Conservation (phyloP, 345 rosid genomes). For the Rhizophora mangle region DNA sequence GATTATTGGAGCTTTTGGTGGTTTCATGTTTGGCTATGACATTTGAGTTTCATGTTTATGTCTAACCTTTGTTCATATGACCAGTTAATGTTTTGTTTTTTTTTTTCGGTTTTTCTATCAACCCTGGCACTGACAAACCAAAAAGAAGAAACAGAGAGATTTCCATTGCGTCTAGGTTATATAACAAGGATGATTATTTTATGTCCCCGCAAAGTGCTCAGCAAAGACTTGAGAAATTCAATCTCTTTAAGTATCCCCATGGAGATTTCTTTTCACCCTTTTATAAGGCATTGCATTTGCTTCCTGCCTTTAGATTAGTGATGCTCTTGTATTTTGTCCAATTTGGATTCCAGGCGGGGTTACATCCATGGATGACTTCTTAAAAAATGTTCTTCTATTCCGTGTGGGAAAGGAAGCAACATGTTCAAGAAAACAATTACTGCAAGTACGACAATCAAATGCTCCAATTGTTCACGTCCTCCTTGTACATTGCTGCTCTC, state of each 20-base stretch:
- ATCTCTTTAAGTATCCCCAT: too few species aligned
- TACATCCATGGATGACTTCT: slow-evolving; percentile 34
- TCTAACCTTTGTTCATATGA: background rate
- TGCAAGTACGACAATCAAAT: slow-evolving; percentile 29
- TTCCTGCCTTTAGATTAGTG: too few species aligned
- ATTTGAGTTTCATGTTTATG: slow-evolving; percentile 23
- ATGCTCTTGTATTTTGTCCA: too few species aligned
- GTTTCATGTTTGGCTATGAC: slow-evolving; percentile 27
- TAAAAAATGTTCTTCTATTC: slow-evolving; percentile 22
- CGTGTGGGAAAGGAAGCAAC: slow-evolving; percentile 21
- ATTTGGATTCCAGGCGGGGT: slow-evolving; percentile 24
- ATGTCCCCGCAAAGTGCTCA: too few species aligned
- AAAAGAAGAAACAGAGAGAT: too few species aligned
- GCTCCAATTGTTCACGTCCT: slow-evolving; percentile 35
- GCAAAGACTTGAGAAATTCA: too few species aligned
- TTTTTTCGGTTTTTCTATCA: too few species aligned
- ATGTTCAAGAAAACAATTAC: slow-evolving; percentile 26
- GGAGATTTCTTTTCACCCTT: too few species aligned
- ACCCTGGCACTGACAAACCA: too few species aligned
- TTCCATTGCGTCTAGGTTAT: too few species aligned
- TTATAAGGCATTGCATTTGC: too few species aligned
- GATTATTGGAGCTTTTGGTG: slow-evolving; percentile 25
- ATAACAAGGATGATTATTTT: too few species aligned
- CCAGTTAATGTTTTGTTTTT: background rate
- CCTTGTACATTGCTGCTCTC: slow-evolving; percentile 27